Conservation (phyloP, 2,329 filamentous ascomycete genomes). For the Ophiocordyceps robertsii region DNA sequence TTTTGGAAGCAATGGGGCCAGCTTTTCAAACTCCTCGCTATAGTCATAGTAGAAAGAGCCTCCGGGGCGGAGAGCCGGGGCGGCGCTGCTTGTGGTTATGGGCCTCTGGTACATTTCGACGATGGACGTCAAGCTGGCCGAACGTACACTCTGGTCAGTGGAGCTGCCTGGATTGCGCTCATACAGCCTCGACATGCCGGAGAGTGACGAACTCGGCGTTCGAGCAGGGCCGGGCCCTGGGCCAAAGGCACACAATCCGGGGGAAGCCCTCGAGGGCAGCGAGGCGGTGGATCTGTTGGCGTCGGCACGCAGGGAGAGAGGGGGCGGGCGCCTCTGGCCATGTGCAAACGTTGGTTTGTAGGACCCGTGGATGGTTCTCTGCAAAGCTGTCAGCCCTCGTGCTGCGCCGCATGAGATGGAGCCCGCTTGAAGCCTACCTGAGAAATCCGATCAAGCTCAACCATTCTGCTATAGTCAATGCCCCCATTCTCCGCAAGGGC, state of each 20-base stretch:
- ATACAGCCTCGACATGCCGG: constrained; percentile 12
- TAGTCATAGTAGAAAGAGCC: constrained; percentile 39
- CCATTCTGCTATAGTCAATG: constrained; percentile 36
- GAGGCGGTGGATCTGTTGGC: constrained; percentile 27
- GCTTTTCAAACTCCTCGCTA: constrained; percentile 33
- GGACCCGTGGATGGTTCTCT: constrained; percentile 32
- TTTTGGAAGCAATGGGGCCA: constrained; percentile 7
- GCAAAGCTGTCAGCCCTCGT: constrained; percentile 2
- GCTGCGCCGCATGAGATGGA: neutral
- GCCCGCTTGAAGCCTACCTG: constrained; percentile 21
- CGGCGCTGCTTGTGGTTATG: constrained; percentile 11
- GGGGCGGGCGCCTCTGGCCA: constrained; percentile 20
- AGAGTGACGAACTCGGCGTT: constrained; percentile 22
- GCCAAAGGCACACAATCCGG: constrained; percentile 10
- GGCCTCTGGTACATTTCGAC: constrained; percentile 31
- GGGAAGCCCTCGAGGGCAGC: constrained; percentile 17
- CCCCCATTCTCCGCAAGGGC: constrained; percentile 32
- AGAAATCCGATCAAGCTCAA: constrained; percentile 33
- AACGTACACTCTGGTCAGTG: constrained; percentile 24
- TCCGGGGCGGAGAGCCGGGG: constrained; percentile 13
- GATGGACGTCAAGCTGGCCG: constrained; percentile 35
- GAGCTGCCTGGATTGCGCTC: constrained; percentile 21
- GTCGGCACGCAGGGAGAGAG: constrained; percentile 25
- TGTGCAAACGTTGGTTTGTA: constrained; percentile 24
- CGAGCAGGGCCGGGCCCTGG: constrained; percentile 12